Evolutionary conservation across 208 protist species (phyloP).

Genomic region (Acanthamoeba healyi): DNA sequence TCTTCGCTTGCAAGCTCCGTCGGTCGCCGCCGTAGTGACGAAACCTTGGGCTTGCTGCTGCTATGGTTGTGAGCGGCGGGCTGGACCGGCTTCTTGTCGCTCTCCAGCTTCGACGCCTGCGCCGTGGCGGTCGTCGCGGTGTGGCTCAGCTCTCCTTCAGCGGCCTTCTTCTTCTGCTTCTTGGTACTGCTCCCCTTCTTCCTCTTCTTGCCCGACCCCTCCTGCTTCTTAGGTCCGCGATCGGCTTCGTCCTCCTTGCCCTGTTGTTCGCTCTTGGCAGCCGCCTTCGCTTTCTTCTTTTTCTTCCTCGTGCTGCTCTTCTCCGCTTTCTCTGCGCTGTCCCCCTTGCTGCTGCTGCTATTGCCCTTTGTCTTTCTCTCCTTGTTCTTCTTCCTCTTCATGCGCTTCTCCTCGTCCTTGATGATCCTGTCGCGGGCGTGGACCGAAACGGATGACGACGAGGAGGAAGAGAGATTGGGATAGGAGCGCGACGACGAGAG

Average conservation of each 20-base stretch:
- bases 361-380: neutral
- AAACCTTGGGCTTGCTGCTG: neutral
- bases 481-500: constrained; percentile 53
- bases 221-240: neutral
- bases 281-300: constrained; percentile 4
- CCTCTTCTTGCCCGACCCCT: neutral
- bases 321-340: neutral
- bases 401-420: constrained; percentile 37
- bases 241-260: neutral
- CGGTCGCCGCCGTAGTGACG: neutral
- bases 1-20: neutral
- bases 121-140: neutral
- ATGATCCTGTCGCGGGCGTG: constrained; percentile 51
- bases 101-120: neutral
- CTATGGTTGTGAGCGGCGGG: no score
- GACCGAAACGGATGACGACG: constrained; percentile 22
- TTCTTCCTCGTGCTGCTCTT: neutral
- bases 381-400: constrained; percentile 51
- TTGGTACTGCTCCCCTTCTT: constrained; percentile 40
- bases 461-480: neutral
- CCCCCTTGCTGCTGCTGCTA: neutral
- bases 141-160: neutral
- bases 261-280: neutral
- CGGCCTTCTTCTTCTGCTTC: neutral
- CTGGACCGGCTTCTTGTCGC: no score